These are phyloP conservation scores for Rhynchosporium agropyri DNA, from an alignment of 2,329 filamentous ascomycete species.

Conservation along the genomic window DNA sequence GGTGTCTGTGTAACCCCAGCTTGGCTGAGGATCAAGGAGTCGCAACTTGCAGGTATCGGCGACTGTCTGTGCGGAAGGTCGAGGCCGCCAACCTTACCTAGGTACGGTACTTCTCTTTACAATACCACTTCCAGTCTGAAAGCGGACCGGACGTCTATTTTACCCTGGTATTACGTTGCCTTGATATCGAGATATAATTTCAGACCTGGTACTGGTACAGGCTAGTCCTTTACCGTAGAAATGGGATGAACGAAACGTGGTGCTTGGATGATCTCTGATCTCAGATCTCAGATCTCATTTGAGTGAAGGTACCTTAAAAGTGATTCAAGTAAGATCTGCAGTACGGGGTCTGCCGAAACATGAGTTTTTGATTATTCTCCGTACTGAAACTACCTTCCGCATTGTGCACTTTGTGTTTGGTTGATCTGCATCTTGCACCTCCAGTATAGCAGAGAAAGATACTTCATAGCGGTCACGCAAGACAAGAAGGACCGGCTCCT, in stretches of 20 bases:
- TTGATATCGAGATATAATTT: not conserved
- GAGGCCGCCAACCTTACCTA: not conserved
- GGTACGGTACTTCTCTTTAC: too few species aligned
- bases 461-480: not conserved
- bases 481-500: not conserved
- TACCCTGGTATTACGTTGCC: not conserved
- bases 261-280: too few species aligned
- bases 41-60: not conserved
- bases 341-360: too few species aligned
- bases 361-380: too few species aligned
- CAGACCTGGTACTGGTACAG: not conserved
- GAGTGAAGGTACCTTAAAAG: too few species aligned
- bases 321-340: too few species aligned
- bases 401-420: too few species aligned
- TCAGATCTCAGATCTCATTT: too few species aligned
- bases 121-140: not conserved
- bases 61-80: conserved; percentile 2
- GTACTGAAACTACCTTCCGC: too few species aligned
- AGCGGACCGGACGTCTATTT: not conserved
- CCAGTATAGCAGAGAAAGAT: not conserved
- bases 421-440: too few species aligned
- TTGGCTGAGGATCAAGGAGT: conserved; percentile 1
- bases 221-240: not conserved
- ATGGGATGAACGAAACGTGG: conserved; percentile 2
- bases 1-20: conserved; percentile 5